Base-by-base conservation (phyloP, 441 rosid genomes). In the Corymbia citriodora region DNA sequence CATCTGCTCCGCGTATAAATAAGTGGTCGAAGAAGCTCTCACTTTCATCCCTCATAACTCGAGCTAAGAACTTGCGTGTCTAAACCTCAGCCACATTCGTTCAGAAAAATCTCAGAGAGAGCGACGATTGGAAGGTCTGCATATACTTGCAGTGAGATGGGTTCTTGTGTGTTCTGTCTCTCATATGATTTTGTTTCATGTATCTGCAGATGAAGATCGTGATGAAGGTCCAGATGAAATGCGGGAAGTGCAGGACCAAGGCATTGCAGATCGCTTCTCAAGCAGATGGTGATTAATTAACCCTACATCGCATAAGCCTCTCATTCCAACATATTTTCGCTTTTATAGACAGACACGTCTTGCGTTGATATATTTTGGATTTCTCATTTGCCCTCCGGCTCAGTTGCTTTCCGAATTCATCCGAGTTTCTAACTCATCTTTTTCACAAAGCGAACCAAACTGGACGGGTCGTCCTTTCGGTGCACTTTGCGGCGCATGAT, bases 251-350 rank as follows among this genome's bases (percentile, higher is more conserved):
- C 90, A 92, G 90, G 23, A 90, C 93, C 19, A 63, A 93, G 92
- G 95, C 97, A 85, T 95, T 94, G 89, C 70, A 90, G 92, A 68
- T 92, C 70, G 95, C 88, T 17, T 95, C 95, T 15, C 49, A 72
- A 50, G 87, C 91, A 45, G 81, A 87, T n/a, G 95, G 96, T 94
- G 92, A 48, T 63, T 65, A 15, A 9, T 36, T 33, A 29, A 10
- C 52, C 31, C 27, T 4, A 17, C 31, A 72, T 59, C 25, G 40
- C 54, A 29, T 29, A 52, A 31, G 17, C 40, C 45, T n/a, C 88
- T 33, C 79, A 31, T 68, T 68, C 17, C 45, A 18, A 57, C 33
- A 11, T 68, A 31, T 68, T 33, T 70, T 68, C 1, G 23, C 40
- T 4, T 33, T 70, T 57, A 10, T 10, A 25, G 63, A 57, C 23